Percentiles rank a stretch among this genome's conserved stretches.
phyloP scores from a whole-genome alignment of 495 filamentous ascomycete species.

The Cercophora scortea region DNA sequence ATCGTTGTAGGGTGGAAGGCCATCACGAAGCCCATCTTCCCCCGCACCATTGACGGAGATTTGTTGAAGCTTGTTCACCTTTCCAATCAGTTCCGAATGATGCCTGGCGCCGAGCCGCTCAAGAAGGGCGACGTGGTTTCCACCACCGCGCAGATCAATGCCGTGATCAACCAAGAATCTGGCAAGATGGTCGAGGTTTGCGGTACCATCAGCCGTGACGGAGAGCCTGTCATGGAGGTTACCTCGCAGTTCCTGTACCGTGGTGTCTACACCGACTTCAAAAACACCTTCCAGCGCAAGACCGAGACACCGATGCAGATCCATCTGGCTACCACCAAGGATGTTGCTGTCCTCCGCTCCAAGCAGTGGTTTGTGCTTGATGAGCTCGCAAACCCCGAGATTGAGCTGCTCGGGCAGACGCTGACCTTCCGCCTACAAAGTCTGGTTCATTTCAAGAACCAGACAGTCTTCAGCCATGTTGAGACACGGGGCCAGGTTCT shows the following conservation, averaged over 20 bases:
- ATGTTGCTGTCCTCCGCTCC: constrained; percentile 85
- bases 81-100: constrained; percentile 96
- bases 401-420: constrained; percentile 82
- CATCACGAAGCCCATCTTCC: constrained; percentile 98
- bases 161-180: constrained; percentile 94
- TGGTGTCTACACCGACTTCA: constrained; percentile 82
- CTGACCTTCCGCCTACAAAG: constrained; percentile 94
- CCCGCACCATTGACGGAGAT: constrained; percentile 87
- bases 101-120: constrained; percentile 87
- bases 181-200: constrained; percentile 99
- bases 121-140: constrained; percentile 90
- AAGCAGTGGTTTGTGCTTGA: constrained; percentile 94
- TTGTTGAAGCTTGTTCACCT: constrained; percentile 90
- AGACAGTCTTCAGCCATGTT: constrained; percentile 83
- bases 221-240: constrained; percentile 92
- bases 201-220: constrained; percentile 84
- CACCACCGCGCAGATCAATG: constrained; percentile 93
- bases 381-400: constrained; percentile 54
- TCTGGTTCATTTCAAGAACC: constrained; percentile 89
- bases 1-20: constrained; percentile 99
- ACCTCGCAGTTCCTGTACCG: constrained; percentile 97
- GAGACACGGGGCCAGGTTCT: constrained; percentile 90
- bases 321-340: constrained; percentile 74
- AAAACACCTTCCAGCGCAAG: constrained; percentile 98
- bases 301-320: constrained; percentile 92